Percentiles rank a stretch among this genome's conserved stretches.
These are phyloP conservation scores for Pterocarpus macrocarpus DNA, from an alignment of 306 rosid species.

Conservation along the genomic window DNA sequence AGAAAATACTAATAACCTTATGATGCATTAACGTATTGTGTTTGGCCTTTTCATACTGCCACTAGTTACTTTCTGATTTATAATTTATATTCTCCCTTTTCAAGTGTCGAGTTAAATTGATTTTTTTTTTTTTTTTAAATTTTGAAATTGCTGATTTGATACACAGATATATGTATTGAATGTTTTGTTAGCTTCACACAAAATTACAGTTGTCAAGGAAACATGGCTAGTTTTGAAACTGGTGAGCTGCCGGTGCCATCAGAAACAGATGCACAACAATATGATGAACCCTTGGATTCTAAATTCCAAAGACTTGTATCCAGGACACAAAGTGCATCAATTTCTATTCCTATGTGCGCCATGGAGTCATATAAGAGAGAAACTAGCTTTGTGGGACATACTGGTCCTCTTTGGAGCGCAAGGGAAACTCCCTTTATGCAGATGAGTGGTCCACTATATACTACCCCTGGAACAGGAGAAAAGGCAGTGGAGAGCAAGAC, in stretches of 20 bases:
- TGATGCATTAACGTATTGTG: neutral
- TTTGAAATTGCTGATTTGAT: constrained; percentile 5
- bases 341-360: constrained; percentile 57
- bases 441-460: constrained; percentile 56
- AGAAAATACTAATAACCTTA: neutral
- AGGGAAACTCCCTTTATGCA: too few species aligned
- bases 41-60: neutral
- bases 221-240: constrained; percentile 30
- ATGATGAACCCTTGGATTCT: constrained; percentile 45
- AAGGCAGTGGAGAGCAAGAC: constrained; percentile 43
- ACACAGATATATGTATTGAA: neutral
- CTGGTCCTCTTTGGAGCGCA: constrained; percentile 29
- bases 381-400: constrained; percentile 59
- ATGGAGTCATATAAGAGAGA: constrained; percentile 54
- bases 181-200: constrained; percentile 5
- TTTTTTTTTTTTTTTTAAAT: neutral
- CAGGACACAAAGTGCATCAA: constrained; percentile 60
- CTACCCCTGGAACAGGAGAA: constrained; percentile 40
- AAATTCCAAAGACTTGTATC: constrained; percentile 44
- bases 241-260: constrained; percentile 61
- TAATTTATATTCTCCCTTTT: neutral
- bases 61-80: neutral
- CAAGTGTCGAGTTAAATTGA: neutral
- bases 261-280: constrained; percentile 41
- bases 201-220: constrained; percentile 8